phyloP scores from a whole-genome alignment of 1,139 yeast genomes.

The Geotrichum restrictum region DNA sequence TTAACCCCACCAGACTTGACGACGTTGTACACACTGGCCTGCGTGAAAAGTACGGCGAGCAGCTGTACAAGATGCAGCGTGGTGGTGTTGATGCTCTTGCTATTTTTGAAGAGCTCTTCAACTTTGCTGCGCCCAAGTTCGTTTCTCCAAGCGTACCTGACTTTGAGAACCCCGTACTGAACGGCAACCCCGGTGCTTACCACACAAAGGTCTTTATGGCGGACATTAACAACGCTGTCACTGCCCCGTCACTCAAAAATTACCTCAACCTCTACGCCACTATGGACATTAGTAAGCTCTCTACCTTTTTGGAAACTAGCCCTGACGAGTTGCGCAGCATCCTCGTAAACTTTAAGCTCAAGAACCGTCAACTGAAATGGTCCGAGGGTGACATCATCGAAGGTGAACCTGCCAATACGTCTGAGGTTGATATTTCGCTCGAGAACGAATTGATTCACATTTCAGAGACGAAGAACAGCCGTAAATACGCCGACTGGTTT shows the following conservation, averaged over 20 bases:
- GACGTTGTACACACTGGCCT: constrained; percentile 44
- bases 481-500: constrained; percentile 50
- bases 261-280: constrained; percentile 47
- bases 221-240: constrained; percentile 41
- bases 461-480: constrained; percentile 44
- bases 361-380: constrained; percentile 47
- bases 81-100: constrained; percentile 44
- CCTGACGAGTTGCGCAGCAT: constrained; percentile 38
- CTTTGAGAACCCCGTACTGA: constrained; percentile 35
- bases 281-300: constrained; percentile 44
- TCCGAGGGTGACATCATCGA: constrained; percentile 42
- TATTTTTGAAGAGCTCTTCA: constrained; percentile 45
- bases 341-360: constrained; percentile 44
- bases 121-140: constrained; percentile 48
- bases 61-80: constrained; percentile 42
- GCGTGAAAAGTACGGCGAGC: constrained; percentile 48
- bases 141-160: constrained; percentile 44
- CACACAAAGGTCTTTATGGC: constrained; percentile 46
- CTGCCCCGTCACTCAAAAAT: constrained; percentile 44
- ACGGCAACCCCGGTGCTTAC: constrained; percentile 43
- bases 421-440: constrained; percentile 46
- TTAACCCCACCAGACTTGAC: constrained; percentile 47
- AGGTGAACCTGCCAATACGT: constrained; percentile 42
- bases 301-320: constrained; percentile 43
- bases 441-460: constrained; percentile 44